Percentiles rank a stretch among this genome's conserved stretches.
phyloP scores from a whole-genome alignment of 1,284 basidiomycete species.

The Macrocystidia cucumis region DNA sequence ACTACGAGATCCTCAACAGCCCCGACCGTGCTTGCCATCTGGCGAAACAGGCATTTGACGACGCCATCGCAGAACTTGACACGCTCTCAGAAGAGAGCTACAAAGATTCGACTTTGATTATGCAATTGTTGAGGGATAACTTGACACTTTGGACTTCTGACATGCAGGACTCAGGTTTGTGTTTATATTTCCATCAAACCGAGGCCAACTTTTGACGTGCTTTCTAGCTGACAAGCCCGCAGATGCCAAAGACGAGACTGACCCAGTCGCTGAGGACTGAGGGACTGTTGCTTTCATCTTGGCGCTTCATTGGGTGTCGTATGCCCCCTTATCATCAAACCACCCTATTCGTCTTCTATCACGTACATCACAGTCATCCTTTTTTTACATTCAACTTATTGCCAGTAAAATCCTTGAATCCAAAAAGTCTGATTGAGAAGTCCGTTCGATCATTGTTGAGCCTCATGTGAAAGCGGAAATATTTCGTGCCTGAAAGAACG shows the following conservation, averaged over 20 bases:
- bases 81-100: conserved; percentile 99
- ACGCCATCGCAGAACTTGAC: conserved; percentile 99
- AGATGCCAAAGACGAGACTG: conserved; percentile 61
- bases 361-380: too few species aligned
- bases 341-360: too few species aligned
- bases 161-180: conserved; percentile 84
- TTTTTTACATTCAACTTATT: too few species aligned
- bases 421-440: too few species aligned
- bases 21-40: conserved; percentile 99
- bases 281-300: conserved; percentile 8
- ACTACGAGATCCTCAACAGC: conserved; percentile 99
- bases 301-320: conserved; percentile 5
- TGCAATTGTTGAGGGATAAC: conserved; percentile 99
- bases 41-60: conserved; percentile 99
- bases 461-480: not conserved
- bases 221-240: conserved; percentile 51
- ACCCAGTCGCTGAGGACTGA: conserved; percentile 53
- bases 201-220: conserved; percentile 10
- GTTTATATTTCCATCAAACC: not conserved
- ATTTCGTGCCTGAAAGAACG: not conserved
- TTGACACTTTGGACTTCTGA: conserved; percentile 97
- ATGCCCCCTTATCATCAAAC: too few species aligned
- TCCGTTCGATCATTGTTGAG: too few species aligned
- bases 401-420: too few species aligned
- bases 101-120: conserved; percentile 98